A percentile compares a stretch with the other conserved stretches of the same genome.
Evolutionary conservation across 2,329 filamentous ascomycete genomes (phyloP).

Genomic region (Sclerotinia minor): DNA sequence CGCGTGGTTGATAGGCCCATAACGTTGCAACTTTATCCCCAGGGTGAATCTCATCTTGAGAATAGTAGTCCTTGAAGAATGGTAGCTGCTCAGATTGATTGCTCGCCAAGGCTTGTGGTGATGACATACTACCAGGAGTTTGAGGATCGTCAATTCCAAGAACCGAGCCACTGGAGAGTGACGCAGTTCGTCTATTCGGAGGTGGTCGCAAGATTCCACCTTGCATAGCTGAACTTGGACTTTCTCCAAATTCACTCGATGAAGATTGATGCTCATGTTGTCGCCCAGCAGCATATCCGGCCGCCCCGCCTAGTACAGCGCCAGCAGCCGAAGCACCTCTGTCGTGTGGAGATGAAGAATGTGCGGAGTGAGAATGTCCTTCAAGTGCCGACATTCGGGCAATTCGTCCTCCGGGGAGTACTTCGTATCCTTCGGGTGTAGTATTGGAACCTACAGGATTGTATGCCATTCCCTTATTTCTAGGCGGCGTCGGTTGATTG

Average conservation of each 20-base stretch:
- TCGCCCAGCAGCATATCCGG: slow-evolving; percentile 50
- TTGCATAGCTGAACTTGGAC: slow-evolving; percentile 65
- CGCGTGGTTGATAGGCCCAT: slow-evolving; percentile 96
- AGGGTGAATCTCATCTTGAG: slow-evolving; percentile 90
- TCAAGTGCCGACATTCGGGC: slow-evolving; percentile 95
- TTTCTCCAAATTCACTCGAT: slow-evolving; percentile 64
- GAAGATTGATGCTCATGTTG: slow-evolving; percentile 56
- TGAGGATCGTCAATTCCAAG: slow-evolving; percentile 68
- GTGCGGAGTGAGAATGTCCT: slow-evolving; percentile 65
- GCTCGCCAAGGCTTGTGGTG: slow-evolving; percentile 77
- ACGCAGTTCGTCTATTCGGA: slow-evolving; percentile 75
- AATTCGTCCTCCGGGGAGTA: slow-evolving; percentile 83
- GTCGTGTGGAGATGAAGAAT: slow-evolving; percentile 52
- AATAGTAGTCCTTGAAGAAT: slow-evolving; percentile 99
- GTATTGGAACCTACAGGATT: slow-evolving; percentile 43
- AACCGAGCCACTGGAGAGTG: slow-evolving; percentile 80
- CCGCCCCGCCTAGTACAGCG: slow-evolving; percentile 45
- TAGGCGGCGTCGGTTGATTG: slow-evolving; percentile 82
- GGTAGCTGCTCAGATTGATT: slow-evolving; percentile 93
- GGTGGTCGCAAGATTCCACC: slow-evolving; percentile 59
- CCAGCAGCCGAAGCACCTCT: slow-evolving; percentile 23
- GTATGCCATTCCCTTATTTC: slow-evolving; percentile 49
- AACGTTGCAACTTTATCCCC: slow-evolving; percentile 86
- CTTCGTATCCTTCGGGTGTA: slow-evolving; percentile 59
- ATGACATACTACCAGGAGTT: slow-evolving; percentile 79